Percentiles rank a stretch among this genome's conserved stretches.
phyloP scores from a whole-genome alignment of 805 yeast genomes.

The Wickerhamiella kazuoi region DNA sequence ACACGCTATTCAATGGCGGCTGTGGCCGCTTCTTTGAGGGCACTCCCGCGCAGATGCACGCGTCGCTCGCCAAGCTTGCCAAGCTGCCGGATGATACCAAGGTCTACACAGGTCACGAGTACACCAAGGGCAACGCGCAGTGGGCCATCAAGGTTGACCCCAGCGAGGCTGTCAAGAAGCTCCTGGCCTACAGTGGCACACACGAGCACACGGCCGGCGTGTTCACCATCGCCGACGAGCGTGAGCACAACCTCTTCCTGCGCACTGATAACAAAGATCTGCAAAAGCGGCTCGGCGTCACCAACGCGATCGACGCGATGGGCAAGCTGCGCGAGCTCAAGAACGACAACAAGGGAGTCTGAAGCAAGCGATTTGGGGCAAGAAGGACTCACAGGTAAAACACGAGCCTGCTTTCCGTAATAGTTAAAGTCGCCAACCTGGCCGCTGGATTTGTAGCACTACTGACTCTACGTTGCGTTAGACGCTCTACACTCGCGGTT shows the following conservation, averaged over 20 bases:
- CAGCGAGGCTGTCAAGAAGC: constrained; percentile 32
- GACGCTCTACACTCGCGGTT: too few species aligned
- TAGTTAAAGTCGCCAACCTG: too few species aligned
- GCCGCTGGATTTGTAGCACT: too few species aligned
- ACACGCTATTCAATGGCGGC: constrained; percentile 83
- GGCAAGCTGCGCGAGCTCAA: constrained; percentile 56
- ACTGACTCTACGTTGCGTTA: too few species aligned
- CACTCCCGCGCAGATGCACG: constrained; percentile 59
- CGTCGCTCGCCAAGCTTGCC: constrained; percentile 44
- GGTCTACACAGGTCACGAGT: constrained; percentile 93
- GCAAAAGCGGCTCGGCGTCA: constrained; percentile 36
- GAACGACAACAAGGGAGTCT: constrained; percentile 29
- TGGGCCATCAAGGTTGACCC: constrained; percentile 54
- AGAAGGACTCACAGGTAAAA: too few species aligned
- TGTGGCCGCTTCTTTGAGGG: constrained; percentile 98
- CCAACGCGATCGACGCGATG: constrained; percentile 44
- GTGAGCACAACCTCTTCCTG: constrained; percentile 77
- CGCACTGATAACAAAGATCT: constrained; percentile 50
- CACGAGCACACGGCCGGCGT: constrained; percentile 70
- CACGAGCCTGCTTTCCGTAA: too few species aligned
- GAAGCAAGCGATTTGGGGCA: too few species aligned
- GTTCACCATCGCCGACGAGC: constrained; percentile 72
- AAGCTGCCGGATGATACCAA: constrained; percentile 47
- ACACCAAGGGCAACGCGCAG: constrained; percentile 63
- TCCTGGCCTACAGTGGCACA: constrained; percentile 32